These are phyloP conservation scores for Aureobasidium sp. DNA, from an alignment of 2,329 filamentous ascomycete species.

Conservation along the genomic window DNA sequence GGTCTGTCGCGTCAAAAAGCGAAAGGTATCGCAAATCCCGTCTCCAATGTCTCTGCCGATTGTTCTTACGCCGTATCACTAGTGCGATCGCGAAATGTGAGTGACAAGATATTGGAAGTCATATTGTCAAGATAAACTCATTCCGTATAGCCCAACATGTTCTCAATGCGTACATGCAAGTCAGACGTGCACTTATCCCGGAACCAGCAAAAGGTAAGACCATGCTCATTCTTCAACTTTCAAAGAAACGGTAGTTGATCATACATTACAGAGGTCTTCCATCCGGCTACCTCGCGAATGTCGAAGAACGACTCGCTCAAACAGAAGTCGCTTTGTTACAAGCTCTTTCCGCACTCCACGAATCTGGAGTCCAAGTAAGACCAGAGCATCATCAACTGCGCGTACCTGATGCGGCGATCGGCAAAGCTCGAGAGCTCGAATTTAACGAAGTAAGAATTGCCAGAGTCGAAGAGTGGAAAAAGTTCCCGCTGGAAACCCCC, in stretches of 20 bases:
- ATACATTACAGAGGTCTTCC: background rate
- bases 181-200: constrained; percentile 1
- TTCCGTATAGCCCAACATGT: background rate
- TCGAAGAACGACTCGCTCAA: background rate
- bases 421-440: background rate
- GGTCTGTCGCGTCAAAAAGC: constrained; percentile 3
- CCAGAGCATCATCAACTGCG: background rate
- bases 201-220: constrained; percentile 2
- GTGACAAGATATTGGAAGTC: background rate
- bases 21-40: background rate
- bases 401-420: background rate
- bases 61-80: background rate
- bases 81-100: constrained; percentile 4
- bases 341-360: background rate
- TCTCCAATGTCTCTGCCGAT: too few species aligned
- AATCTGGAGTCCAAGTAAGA: too few species aligned
- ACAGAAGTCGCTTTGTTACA: constrained; percentile 5
- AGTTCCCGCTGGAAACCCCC: background rate
- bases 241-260: background rate
- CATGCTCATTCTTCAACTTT: too few species aligned
- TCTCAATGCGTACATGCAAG: constrained; percentile 6
- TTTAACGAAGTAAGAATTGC: background rate
- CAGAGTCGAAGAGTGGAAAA: constrained; percentile 2
- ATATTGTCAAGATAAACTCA: background rate
- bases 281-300: constrained; percentile 1